Evolutionary conservation across 169 alveolate species (phyloP), one percentile per base, ranked within the genome.

Genomic region (Eimeria tenella): DNA sequence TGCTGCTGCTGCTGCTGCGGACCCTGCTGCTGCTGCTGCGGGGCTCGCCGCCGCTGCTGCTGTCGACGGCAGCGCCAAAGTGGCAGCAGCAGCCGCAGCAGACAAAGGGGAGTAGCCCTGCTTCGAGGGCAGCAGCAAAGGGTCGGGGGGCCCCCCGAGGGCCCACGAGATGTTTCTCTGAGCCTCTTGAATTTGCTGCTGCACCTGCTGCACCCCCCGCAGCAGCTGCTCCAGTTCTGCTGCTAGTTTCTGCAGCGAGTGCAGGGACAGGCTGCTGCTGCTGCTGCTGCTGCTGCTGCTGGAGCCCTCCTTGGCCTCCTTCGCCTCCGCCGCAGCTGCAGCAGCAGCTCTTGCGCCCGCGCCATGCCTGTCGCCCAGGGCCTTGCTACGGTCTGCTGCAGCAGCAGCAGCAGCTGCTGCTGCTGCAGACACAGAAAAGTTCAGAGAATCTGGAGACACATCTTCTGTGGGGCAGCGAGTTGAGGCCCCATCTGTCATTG

Each of bases 161-260:
- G 77, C 77, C 77, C 77, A 68, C 49, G 77, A 15, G n/a, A 68
- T 68, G 77, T 23, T 68, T 68, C n/a, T 68, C n/a, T 68, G 77
- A 0, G 77, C 77, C n/a, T 68, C 77, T 8, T 13, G 77, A 68
- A 68, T 68, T 68, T 68, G 77, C 11, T 23, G 77, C 77, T 68
- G 77, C 77, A 68, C 77, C 1, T 68, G 77, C 77, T 68, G 77
- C 31, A 68, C 77, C 77, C 77, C 77, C n/a, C n/a, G 11, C 49
- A 68, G 31, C 49, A 68, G 42, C 49, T 23, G 77, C 31, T 68
- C 42, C 77, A 68, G 31, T 23, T 68, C 77, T 8, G 49, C n/a
- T 10, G 77, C 77, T 13, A 68, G 77, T 23, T 68, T 23, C 42
- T 23, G n/a, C 49, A 68, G 31, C 0, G 77, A 15, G 31, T 17